These are phyloP conservation scores for Suillus occidentalis DNA, from an alignment of 768 basidiomycete species.

Conservation along the genomic window DNA sequence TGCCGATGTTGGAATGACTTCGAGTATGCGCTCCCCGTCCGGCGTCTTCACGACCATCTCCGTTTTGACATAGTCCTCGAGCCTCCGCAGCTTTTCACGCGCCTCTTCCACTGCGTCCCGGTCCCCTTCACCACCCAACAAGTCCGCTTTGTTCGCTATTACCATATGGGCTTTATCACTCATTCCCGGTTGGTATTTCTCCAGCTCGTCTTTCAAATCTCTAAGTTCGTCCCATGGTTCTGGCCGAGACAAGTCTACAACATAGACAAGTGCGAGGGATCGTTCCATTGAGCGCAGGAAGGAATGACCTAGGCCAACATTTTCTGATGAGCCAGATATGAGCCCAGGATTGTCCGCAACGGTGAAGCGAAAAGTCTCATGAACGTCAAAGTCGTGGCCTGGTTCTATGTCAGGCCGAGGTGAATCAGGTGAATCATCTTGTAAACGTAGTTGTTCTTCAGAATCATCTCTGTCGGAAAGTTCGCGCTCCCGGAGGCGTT, in stretches of 20 bases:
- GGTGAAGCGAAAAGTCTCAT: constrained; percentile 86
- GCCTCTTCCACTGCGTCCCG: constrained; percentile 52
- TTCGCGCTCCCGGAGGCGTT: constrained; percentile 42
- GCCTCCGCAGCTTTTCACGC: constrained; percentile 50
- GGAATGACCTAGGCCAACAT: constrained; percentile 90
- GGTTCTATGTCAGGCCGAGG: constrained; percentile 19
- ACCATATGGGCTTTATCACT: constrained; percentile 76
- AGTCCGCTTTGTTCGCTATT: constrained; percentile 93
- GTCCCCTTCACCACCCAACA: constrained; percentile 54
- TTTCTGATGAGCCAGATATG: constrained; percentile 78
- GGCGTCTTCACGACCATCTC: constrained; percentile 42
- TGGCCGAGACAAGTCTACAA: constrained; percentile 80
- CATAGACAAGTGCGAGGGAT: constrained; percentile 85
- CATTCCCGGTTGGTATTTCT: constrained; percentile 78
- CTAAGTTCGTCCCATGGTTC: constrained; percentile 77
- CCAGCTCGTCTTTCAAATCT: constrained; percentile 78
- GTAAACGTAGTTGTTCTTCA: background rate
- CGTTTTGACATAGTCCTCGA: constrained; percentile 56
- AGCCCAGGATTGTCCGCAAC: constrained; percentile 97
- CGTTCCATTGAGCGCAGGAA: constrained; percentile 94
- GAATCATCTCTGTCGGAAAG: constrained; percentile 31
- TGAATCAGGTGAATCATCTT: constrained; percentile 21
- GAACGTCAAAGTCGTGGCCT: constrained; percentile 56
- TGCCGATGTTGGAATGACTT: constrained; percentile 81
- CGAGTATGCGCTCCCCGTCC: constrained; percentile 36